Conservation (phyloP, 768 basidiomycete species). For the Candolleomyces efflorescens region DNA sequence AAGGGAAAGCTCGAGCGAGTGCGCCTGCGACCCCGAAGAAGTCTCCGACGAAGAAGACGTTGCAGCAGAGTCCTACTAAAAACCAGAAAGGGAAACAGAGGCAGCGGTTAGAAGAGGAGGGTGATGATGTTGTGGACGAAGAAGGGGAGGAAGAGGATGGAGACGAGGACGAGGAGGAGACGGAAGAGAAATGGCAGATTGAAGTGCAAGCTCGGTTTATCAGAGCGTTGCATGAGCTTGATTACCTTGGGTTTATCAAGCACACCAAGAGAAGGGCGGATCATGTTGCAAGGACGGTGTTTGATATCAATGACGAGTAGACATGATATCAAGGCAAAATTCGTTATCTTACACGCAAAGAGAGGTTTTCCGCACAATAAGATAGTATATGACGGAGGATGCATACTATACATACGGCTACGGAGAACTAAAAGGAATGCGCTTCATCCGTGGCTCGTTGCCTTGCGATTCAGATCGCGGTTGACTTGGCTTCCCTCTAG, state of each 20-base stretch:
- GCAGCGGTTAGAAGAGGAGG: conserved; percentile 16
- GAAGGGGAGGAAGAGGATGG: conserved; percentile 24
- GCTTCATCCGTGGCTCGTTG: no score
- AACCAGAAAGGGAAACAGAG: conserved; percentile 24
- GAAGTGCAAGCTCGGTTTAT: conserved; percentile 78
- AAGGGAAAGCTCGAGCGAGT: not conserved
- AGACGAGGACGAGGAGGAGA: conserved; percentile 26
- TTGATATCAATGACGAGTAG: conserved; percentile 36
- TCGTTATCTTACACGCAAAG: no score
- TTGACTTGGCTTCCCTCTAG: no score
- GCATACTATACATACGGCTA: no score
- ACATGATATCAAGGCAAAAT: no score
- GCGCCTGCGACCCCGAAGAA: not conserved
- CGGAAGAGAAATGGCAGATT: conserved; percentile 50
- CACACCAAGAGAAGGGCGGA: conserved; percentile 77
- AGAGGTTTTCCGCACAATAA: no score
- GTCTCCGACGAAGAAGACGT: conserved; percentile 10
- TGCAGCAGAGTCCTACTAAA: not conserved
- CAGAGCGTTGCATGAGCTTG: conserved; percentile 76
- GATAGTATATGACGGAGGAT: no score
- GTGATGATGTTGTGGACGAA: conserved; percentile 21
- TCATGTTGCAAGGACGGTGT: conserved; percentile 67
- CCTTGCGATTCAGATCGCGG: no score
- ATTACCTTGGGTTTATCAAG: conserved; percentile 75
- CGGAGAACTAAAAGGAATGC: no score